phyloP scores from a whole-genome alignment of 805 yeast species.

The Phaffomyces antillensis region DNA sequence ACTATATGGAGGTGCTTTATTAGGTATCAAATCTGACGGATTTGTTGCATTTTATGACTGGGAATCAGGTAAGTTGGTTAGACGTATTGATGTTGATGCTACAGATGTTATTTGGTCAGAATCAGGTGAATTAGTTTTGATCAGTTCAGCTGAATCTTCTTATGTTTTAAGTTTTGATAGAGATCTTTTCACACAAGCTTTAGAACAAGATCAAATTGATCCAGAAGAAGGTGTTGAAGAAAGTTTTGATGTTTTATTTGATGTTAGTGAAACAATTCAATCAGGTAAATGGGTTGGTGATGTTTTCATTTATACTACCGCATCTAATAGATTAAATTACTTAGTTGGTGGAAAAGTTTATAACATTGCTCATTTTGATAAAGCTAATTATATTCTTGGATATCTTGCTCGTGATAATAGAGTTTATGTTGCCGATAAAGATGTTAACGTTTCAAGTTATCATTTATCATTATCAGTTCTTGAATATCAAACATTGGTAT shows the following conservation, averaged over 20 bases:
- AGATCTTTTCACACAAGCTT: conserved; percentile 57
- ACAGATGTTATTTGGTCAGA: conserved; percentile 85
- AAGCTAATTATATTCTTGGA: conserved; percentile 78
- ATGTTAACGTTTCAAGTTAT: conserved; percentile 75
- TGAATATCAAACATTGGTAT: conserved; percentile 91
- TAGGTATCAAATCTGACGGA: conserved; percentile 79
- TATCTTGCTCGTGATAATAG: conserved; percentile 87
- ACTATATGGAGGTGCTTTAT: conserved; percentile 81
- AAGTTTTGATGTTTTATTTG: conserved; percentile 77
- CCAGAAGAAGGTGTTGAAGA: conserved; percentile 86
- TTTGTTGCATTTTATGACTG: conserved; percentile 89
- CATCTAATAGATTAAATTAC: conserved; percentile 83
- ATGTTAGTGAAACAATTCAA: conserved; percentile 71
- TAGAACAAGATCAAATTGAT: conserved; percentile 49
- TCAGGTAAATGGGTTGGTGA: conserved; percentile 97
- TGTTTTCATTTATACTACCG: conserved; percentile 86
- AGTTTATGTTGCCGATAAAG: conserved; percentile 87
- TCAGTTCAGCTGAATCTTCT: conserved; percentile 63
- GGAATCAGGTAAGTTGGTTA: conserved; percentile 79
- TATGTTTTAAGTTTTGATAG: conserved; percentile 72
- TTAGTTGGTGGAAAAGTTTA: conserved; percentile 91
- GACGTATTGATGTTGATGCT: conserved; percentile 86
- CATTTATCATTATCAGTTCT: conserved; percentile 76
- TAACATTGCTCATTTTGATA: conserved; percentile 89
- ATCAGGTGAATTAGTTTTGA: conserved; percentile 80